Conservation (phyloP, 306 rosid genomes). For the Trifolium repens region DNA sequence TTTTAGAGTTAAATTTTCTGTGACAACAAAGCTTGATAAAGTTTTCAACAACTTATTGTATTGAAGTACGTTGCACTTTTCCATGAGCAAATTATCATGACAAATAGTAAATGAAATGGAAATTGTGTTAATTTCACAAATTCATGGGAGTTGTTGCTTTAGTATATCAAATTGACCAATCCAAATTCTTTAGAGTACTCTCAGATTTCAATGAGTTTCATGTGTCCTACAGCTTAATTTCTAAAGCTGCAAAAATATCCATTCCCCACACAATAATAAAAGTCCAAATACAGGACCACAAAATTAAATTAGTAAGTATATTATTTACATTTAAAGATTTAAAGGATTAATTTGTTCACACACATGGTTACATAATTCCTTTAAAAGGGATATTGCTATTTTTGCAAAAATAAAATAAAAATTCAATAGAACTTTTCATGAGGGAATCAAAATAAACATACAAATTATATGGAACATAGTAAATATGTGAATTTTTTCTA, state of each 20-base stretch:
- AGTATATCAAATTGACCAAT: constrained; percentile 41
- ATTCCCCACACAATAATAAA: background rate
- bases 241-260: constrained; percentile 37
- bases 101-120: constrained; percentile 30
- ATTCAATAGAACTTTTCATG: background rate
- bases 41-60: constrained; percentile 43
- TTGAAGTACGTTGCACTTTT: constrained; percentile 45
- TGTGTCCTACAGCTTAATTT: background rate
- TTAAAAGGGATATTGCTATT: background rate
- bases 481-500: constrained; percentile 5
- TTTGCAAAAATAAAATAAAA: background rate
- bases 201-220: constrained; percentile 33
- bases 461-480: constrained; percentile 2
- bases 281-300: background rate
- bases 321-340: background rate
- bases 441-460: constrained; percentile 15
- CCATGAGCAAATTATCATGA: constrained; percentile 36
- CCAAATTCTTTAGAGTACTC: background rate
- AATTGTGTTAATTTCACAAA: constrained; percentile 33
- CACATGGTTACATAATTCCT: constrained; percentile 2
- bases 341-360: background rate
- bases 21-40: constrained; percentile 36
- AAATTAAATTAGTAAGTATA: background rate
- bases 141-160: background rate
- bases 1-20: constrained; percentile 35